Conservation (phyloP, 2,329 filamentous ascomycete species). For the Fusarium ambrosium region DNA sequence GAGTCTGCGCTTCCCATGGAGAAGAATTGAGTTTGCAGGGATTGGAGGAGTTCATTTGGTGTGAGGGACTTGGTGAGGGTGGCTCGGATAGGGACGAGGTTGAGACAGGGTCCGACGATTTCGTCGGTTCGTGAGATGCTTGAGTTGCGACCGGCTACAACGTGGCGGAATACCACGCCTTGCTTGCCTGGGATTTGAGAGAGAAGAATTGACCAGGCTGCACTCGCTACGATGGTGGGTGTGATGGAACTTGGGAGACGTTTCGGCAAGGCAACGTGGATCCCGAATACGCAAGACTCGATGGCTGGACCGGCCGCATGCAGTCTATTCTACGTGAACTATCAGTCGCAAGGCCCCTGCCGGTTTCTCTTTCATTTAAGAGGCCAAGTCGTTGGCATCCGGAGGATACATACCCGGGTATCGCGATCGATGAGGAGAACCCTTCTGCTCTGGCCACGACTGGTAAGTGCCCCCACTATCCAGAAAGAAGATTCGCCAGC, state of each 20-base stretch:
- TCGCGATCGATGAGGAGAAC: too few relatives aligned
- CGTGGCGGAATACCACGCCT: conserved; percentile 58
- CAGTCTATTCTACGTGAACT: too few relatives aligned
- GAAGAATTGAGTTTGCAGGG: conserved; percentile 15
- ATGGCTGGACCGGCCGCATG: too few relatives aligned
- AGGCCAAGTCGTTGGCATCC: too few relatives aligned
- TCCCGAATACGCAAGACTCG: too few relatives aligned
- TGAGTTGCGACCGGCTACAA: conserved; percentile 57
- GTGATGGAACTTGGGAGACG: conserved; percentile 8
- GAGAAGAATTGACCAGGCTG: conserved; percentile 57
- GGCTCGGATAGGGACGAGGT: conserved; percentile 47
- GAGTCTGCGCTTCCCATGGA: not conserved
- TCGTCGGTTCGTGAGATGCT: conserved; percentile 49
- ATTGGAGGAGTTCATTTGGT: not conserved
- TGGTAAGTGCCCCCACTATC: too few relatives aligned
- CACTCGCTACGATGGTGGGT: conserved; percentile 54
- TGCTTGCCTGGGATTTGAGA: conserved; percentile 49
- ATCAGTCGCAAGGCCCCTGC: too few relatives aligned
- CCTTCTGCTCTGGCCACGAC: too few relatives aligned
- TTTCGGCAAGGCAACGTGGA: not conserved
- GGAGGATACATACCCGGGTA: too few relatives aligned
- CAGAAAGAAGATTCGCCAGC: too few relatives aligned
- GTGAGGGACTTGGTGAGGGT: not conserved
- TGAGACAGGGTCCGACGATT: conserved; percentile 57
- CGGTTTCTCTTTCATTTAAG: too few relatives aligned